Base-by-base conservation (phyloP, 306 rosid species). In the Vicia faba region DNA sequence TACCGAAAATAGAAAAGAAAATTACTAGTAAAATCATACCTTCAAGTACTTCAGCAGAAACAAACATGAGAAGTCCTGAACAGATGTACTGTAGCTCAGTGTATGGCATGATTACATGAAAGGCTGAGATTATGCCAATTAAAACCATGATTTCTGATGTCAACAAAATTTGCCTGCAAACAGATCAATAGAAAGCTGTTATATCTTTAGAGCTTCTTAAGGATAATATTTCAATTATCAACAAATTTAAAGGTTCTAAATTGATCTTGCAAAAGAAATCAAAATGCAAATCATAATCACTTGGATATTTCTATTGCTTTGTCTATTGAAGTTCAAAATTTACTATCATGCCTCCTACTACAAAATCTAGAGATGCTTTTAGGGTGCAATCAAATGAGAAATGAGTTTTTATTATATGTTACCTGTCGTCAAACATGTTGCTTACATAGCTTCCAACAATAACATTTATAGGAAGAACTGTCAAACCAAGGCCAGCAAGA, bases 401-500 rank as follows among this genome's bases (percentile, higher is more conserved):
- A 57, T 10, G 53, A 25, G 46, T 14, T 59, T 55, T 73, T 8
- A 23, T 75, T 15, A 49, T 14, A 54, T 53, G 60, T 64, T 85
- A 92, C 98, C 98, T 85, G 88, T 93, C 98, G 83, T 89, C 90
- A 54, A 93, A 93, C 95, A 84, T 75, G 85, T 93, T 93, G 90
- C 96, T 88, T 58, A 93, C 79, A 81, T 93, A 93, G 83, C 79
- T 86, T 77, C 98, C 98, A 29, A 93, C 96, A 46, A 88, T 19
- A 28, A 88, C 74, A 76, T 93, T 93, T 11, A 93, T 86, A 0
- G 98, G 98, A 80, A 93, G 98, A 83, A 93, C 98, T 0, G 98
- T 93, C 48, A 89, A 82, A 53, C 98, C 98, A 70, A 93, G 81
- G 76, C 88, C 83, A n/a, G 95, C 93, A 70, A 93, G 98, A 76